A percentile compares a stretch with the other conserved stretches of the same genome.
phyloP scores from a whole-genome alignment of 768 basidiomycete species.

The Suillus sp. region DNA sequence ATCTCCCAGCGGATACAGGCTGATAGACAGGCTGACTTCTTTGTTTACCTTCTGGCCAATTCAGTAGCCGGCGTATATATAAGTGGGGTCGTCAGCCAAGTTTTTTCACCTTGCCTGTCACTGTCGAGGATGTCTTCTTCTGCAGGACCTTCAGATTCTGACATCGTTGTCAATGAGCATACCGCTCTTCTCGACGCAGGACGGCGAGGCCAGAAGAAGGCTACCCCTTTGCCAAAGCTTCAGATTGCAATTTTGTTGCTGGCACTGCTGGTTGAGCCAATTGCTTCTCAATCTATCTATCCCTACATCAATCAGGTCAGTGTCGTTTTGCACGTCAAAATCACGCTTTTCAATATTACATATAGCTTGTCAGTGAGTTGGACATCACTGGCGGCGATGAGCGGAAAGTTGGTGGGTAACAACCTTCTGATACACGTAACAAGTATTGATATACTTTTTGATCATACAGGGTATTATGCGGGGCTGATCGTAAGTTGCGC shows the following conservation, averaged over 20 bases:
- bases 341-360: too few species aligned
- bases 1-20: not conserved
- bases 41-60: not conserved
- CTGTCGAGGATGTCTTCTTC: conserved; percentile 4
- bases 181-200: conserved; percentile 20
- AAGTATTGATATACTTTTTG: not conserved
- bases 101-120: not conserved
- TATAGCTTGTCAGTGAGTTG: conserved; percentile 37
- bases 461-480: conserved; percentile 44
- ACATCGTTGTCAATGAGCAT: conserved; percentile 24
- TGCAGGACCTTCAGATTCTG: conserved; percentile 14
- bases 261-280: conserved; percentile 48
- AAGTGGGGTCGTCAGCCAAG: not conserved
- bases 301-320: conserved; percentile 53
- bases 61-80: not conserved
- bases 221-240: conserved; percentile 45
- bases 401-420: conserved; percentile 42
- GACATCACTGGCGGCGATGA: conserved; percentile 29
- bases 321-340: not conserved
- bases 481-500: conserved; percentile 46
- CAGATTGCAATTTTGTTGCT: conserved; percentile 48
- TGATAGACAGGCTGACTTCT: not conserved
- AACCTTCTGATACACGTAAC: not conserved
- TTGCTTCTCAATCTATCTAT: conserved; percentile 47
- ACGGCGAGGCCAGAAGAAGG: conserved; percentile 23